Evolutionary conservation across 1,284 basidiomycete species (phyloP).

Genomic region (Coniophora puteana): DNA sequence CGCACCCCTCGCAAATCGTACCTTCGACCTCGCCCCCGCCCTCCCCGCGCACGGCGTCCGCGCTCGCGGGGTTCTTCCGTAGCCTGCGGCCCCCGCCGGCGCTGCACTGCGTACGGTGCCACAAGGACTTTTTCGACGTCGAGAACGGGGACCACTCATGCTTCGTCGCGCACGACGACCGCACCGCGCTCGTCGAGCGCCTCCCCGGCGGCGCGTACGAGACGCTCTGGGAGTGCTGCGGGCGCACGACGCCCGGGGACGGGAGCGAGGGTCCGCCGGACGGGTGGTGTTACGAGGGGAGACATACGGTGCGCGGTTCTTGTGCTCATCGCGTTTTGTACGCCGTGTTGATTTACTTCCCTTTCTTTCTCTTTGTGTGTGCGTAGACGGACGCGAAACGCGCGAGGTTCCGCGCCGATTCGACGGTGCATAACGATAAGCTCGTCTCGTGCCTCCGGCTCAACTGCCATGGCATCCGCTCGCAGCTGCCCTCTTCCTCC

Average conservation of each 20-base stretch:
- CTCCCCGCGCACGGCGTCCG: constrained; percentile 30
- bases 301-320: constrained; percentile 57
- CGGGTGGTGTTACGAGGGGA: constrained; percentile 80
- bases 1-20: constrained; percentile 4
- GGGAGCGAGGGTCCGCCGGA: constrained; percentile 78
- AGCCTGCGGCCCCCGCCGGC: constrained; percentile 58
- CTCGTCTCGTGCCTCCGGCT: constrained; percentile 53
- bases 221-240: constrained; percentile 69
- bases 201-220: constrained; percentile 39
- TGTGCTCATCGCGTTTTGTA: constrained; percentile 6
- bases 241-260: constrained; percentile 62
- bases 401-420: constrained; percentile 73
- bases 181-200: constrained; percentile 48
- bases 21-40: constrained; percentile 20
- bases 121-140: constrained; percentile 55
- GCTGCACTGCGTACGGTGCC: constrained; percentile 71
- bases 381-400: constrained; percentile 67
- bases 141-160: constrained; percentile 54
- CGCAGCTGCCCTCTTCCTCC: constrained; percentile 24
- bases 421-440: constrained; percentile 63
- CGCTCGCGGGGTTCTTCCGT: constrained; percentile 53
- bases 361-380: not conserved
- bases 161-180: constrained; percentile 52
- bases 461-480: constrained; percentile 46
- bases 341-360: not conserved